Base-by-base conservation (phyloP, 2,329 filamentous ascomycete species). In the Paramyrothecium sp. region DNA sequence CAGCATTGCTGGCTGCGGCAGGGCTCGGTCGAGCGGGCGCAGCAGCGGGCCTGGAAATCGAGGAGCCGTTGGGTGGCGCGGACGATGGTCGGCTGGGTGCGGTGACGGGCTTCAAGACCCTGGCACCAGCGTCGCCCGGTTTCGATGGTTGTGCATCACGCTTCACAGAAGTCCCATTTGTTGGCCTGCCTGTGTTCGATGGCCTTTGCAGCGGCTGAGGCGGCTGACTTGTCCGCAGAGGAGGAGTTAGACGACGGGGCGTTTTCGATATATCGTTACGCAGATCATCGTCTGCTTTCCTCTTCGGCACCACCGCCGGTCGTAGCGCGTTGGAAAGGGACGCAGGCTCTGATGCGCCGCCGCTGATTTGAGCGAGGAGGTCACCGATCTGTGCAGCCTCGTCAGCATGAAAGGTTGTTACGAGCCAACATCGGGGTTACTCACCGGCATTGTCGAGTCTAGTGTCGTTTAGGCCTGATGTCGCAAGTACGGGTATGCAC, bases 221-320 rank as follows among this genome's bases (percentile, higher is more conserved):
- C 34, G 33, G 52, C 51, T 61, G 63, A 16, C 30, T 50, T 13
- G 55, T 52, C 22, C 49, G 59, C 30, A 61, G 30, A 3, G 56
- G 56, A 16, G 61, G 60, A 3, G 60, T 34, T 7, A 54, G 56
- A 26, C 57, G 70, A 48, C 76, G 78, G 26, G 75, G 73, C 3
- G 74, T 63, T 68, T 85, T 86, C 34, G 70, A 66, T 26, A 69
- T 69, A 54, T 71, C 65, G 54, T 67, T 69, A 47, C 71, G 71
- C 30, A 80, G 67, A 56, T 85, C 80, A 58, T 81, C 76, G 38
- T 82, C 80, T 52, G 83, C 81, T 67, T 87, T 88, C 61, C 85
- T 80, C 71, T 88, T 88, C 41, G 75, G 69, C 26, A 71, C 54
- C 13, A 65, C 60, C 33, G 59, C 66, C 7, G 65, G 58, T 56